Evolutionary conservation across 345 rosid species (phyloP).

Genomic region (Geranium brycei): DNA sequence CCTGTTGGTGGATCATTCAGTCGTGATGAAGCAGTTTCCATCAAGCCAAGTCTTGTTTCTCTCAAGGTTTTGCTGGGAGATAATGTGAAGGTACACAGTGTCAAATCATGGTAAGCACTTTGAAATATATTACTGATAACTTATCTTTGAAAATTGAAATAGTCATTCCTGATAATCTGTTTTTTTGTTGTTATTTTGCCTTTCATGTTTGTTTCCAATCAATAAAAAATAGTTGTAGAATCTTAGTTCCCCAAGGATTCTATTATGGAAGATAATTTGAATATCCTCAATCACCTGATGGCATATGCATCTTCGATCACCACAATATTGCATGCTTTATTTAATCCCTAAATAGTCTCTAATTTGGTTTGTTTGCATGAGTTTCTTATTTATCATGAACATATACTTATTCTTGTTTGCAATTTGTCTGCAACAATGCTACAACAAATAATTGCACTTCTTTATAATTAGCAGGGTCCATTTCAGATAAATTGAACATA

Average conservation of each 20-base stretch:
- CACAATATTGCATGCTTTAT: neutral
- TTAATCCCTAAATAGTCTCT: neutral
- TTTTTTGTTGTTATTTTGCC: neutral
- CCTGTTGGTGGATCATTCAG: neutral
- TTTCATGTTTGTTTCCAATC: no score
- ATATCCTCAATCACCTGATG: neutral
- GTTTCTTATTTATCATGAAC: neutral
- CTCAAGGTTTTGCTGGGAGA: neutral
- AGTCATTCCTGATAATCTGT: neutral
- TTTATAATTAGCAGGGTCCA: no score
- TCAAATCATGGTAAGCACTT: neutral
- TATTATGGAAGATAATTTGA: neutral
- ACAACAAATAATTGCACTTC: no score
- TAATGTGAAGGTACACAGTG: neutral
- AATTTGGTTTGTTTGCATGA: neutral
- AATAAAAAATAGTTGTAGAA: no score
- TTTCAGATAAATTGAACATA: no score
- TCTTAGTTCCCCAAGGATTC: neutral
- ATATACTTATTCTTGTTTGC: neutral
- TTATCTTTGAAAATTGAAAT: neutral
- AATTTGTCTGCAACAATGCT: neutral
- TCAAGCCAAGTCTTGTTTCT: neutral
- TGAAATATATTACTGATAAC: neutral
- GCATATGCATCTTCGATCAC: neutral
- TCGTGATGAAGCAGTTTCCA: neutral